A percentile compares a stretch with the other conserved stretches of the same genome.
phyloP scores from a whole-genome alignment of 768 basidiomycete species.

The Favolaschia claudopus region DNA sequence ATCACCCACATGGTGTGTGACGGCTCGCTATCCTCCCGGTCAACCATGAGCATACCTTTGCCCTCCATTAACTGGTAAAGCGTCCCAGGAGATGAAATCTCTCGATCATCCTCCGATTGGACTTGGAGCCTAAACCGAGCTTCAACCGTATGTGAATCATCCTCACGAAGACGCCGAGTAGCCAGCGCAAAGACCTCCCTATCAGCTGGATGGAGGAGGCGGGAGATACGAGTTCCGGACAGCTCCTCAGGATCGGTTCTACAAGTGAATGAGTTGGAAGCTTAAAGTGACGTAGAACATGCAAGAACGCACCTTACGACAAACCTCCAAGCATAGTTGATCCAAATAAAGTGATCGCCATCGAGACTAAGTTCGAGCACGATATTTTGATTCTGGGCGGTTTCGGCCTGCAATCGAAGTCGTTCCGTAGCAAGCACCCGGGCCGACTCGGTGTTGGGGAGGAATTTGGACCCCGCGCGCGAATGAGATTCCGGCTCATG shows the following conservation, averaged over 20 bases:
- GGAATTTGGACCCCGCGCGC: slow-evolving; percentile 52
- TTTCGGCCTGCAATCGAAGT: slow-evolving; percentile 88
- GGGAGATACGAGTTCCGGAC: slow-evolving; percentile 81
- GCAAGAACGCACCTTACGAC: slow-evolving; percentile 78
- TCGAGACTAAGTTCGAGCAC: slow-evolving; percentile 94
- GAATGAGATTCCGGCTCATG: slow-evolving; percentile 42
- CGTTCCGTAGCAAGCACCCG: slow-evolving; percentile 90
- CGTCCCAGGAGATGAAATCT: slow-evolving; percentile 54
- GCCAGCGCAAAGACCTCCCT: slow-evolving; percentile 87
- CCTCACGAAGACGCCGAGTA: slow-evolving; percentile 82
- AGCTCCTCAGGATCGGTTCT: slow-evolving; percentile 87
- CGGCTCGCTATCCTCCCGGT: slow-evolving; percentile 85
- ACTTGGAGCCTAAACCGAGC: slow-evolving; percentile 88
- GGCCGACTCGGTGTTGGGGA: slow-evolving; percentile 74
- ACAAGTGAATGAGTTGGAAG: slow-evolving; percentile 24
- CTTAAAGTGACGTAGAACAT: slow-evolving; percentile 1
- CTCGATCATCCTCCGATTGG: slow-evolving; percentile 64
- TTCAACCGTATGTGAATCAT: slow-evolving; percentile 94
- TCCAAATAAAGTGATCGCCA: slow-evolving; percentile 94
- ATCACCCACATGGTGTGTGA: slow-evolving; percentile 99
- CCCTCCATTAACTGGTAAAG: slow-evolving; percentile 93
- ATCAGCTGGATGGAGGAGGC: slow-evolving; percentile 80
- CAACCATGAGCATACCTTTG: slow-evolving; percentile 98
- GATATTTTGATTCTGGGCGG: slow-evolving; percentile 94
- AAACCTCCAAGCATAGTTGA: slow-evolving; percentile 94